Conservation (phyloP, 257 asterid genomes). For the Nicotiana sylvestris region DNA sequence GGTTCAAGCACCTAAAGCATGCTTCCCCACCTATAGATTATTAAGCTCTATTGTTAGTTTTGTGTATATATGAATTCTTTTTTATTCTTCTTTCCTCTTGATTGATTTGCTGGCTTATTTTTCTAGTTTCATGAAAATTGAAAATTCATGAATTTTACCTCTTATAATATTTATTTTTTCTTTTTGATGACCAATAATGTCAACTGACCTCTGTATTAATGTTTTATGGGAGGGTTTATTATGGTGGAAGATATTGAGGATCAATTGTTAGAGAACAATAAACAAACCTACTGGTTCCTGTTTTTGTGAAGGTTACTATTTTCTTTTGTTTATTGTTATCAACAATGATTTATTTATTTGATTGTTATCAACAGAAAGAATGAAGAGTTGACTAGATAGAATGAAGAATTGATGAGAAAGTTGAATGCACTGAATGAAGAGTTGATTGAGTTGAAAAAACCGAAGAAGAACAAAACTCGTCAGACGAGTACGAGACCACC, state of each 20-base stretch:
- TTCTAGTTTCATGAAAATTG: not conserved
- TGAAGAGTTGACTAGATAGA: too few relatives aligned
- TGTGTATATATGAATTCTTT: not conserved
- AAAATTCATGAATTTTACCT: not conserved
- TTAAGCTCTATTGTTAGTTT: not conserved
- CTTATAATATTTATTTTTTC: not conserved
- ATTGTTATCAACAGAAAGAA: too few relatives aligned
- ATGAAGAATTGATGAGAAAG: too few relatives aligned
- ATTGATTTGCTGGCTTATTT: not conserved
- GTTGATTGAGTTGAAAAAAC: too few relatives aligned
- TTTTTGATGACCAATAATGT: not conserved
- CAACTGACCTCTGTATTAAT: not conserved
- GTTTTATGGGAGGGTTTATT: constrained; percentile 44
- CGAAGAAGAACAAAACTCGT: too few relatives aligned
- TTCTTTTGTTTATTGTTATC: not conserved
- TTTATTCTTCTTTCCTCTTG: not conserved
- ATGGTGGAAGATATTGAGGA: constrained; percentile 90
- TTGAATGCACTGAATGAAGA: too few relatives aligned
- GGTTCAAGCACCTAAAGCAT: not conserved
- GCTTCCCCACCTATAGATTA: not conserved
- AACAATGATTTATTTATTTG: too few relatives aligned
- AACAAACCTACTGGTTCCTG: constrained; percentile 90
- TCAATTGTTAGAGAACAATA: constrained; percentile 81
- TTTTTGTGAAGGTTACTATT: constrained; percentile 60
- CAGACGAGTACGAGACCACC: too few relatives aligned